Percentiles rank a stretch among this genome's conserved stretches.
These are phyloP conservation scores for Xerophyta viscosa DNA, from an alignment of 106 monocot genomes.

Conservation along the genomic window DNA sequence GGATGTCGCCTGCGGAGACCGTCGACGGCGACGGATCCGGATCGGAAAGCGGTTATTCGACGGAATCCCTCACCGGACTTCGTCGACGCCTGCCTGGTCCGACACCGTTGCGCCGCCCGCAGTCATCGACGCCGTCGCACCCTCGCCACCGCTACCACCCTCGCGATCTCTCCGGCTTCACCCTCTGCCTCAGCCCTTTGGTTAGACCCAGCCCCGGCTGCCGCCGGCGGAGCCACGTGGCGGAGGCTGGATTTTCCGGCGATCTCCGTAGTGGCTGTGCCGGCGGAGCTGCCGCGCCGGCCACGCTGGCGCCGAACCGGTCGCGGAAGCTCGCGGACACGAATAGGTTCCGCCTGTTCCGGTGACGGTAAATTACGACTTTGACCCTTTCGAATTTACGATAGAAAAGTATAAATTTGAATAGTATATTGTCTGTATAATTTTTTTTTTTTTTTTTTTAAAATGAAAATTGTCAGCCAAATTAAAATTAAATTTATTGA, in stretches of 20 bases:
- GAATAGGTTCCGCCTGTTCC: no score
- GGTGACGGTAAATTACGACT: no score
- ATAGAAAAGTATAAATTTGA: no score
- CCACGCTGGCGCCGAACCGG: no score
- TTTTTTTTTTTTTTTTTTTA: no score
- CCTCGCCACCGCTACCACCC: slow-evolving; percentile 1
- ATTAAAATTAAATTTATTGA: no score
- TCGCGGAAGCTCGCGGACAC: no score
- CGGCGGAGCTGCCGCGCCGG: no score
- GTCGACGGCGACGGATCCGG: background rate
- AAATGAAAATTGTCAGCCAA: no score
- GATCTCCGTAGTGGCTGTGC: slow-evolving; percentile 18
- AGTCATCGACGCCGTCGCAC: background rate
- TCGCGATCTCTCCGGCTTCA: slow-evolving; percentile 20
- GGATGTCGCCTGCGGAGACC: slow-evolving; percentile 30
- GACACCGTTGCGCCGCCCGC: slow-evolving; percentile 25
- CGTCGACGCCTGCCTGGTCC: slow-evolving; percentile 20
- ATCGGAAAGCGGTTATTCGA: slow-evolving; percentile 14
- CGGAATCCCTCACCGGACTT: slow-evolving; percentile 9
- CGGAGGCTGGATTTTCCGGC: slow-evolving; percentile 22
- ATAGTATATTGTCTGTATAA: no score
- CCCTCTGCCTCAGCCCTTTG: slow-evolving; percentile 57
- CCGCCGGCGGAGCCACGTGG: slow-evolving; percentile 19
- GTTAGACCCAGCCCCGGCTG: slow-evolving; percentile 29
- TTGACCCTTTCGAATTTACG: no score